Evolutionary conservation across 352 stramenopile genomes (phyloP).

Genomic region (Globisporangium echinulatum): DNA sequence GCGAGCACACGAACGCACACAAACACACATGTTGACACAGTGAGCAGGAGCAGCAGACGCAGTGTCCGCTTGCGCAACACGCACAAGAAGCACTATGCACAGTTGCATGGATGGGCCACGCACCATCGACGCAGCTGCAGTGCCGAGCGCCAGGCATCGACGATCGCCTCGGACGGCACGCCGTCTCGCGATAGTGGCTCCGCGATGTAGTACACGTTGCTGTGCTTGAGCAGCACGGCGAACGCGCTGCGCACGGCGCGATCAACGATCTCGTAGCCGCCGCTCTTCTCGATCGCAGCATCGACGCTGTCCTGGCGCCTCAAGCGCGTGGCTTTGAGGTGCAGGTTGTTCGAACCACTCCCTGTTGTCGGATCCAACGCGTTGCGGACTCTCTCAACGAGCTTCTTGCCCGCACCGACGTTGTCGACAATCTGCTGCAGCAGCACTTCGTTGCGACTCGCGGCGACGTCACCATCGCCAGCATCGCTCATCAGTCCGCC

Average conservation of each 20-base stretch:
- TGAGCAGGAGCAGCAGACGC: neutral
- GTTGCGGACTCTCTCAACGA: slow-evolving; percentile 75
- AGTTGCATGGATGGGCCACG: neutral
- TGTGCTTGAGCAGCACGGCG: slow-evolving; percentile 78
- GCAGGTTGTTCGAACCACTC: slow-evolving; percentile 36
- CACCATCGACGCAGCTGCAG: slow-evolving; percentile 81
- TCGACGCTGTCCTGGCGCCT: slow-evolving; percentile 84
- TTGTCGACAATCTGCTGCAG: slow-evolving; percentile 75
- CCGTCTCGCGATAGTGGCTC: slow-evolving; percentile 57
- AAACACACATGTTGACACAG: neutral
- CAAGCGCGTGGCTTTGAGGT: slow-evolving; percentile 52
- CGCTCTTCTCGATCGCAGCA: slow-evolving; percentile 77
- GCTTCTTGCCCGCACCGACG: slow-evolving; percentile 61
- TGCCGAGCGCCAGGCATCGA: slow-evolving; percentile 70
- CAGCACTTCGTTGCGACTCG: slow-evolving; percentile 40
- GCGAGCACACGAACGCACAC: neutral
- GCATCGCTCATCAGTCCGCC: slow-evolving; percentile 19
- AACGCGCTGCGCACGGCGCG: slow-evolving; percentile 74
- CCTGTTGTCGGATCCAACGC: slow-evolving; percentile 49
- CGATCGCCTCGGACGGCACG: slow-evolving; percentile 47
- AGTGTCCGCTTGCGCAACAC: neutral
- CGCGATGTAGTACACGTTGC: slow-evolving; percentile 63
- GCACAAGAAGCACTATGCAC: neutral
- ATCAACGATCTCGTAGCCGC: slow-evolving; percentile 74
- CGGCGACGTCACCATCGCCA: neutral